A percentile compares a stretch with the other conserved stretches of the same genome.
Evolutionary conservation across 768 basidiomycete species (phyloP).

Genomic region (Pholiota molesta): DNA sequence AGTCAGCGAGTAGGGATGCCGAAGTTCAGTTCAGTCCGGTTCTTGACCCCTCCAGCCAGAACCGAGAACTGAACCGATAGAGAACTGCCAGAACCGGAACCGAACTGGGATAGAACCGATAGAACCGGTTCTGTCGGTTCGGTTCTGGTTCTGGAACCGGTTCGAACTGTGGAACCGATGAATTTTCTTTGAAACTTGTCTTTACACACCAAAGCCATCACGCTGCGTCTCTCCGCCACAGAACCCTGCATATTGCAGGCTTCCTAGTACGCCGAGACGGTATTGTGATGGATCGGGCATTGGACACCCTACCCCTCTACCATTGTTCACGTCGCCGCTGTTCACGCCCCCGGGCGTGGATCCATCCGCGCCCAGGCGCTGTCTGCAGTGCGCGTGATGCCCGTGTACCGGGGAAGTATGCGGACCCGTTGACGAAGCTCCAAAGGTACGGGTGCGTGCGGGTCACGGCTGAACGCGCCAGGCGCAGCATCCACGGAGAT

Average conservation of each 20-base stretch:
- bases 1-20: not conserved
- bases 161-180: conserved; percentile 11
- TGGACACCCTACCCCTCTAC: too few species aligned
- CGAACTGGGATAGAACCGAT: conserved; percentile 21
- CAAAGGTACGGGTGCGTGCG: conserved; percentile 45
- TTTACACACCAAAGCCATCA: too few species aligned
- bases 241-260: too few species aligned
- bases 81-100: conserved; percentile 4
- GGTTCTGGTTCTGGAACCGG: conserved; percentile 8
- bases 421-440: conserved; percentile 54
- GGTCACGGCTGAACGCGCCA: conserved; percentile 36
- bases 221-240: too few species aligned
- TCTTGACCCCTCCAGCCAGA: conserved; percentile 6
- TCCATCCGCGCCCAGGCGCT: conserved; percentile 59
- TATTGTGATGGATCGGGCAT: too few species aligned
- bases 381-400: conserved; percentile 57
- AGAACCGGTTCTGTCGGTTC: conserved; percentile 21
- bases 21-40: not conserved
- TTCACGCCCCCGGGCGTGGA: too few species aligned
- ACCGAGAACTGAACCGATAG: conserved; percentile 18
- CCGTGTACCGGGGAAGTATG: conserved; percentile 57
- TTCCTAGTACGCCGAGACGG: too few species aligned
- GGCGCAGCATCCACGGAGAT: conserved; percentile 39
- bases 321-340: too few species aligned
- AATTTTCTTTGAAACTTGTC: too few species aligned